A percentile compares a stretch with the other conserved stretches of the same genome.
Evolutionary conservation across 257 asterid genomes (phyloP).

Genomic region (Przewalskia tangutica): DNA sequence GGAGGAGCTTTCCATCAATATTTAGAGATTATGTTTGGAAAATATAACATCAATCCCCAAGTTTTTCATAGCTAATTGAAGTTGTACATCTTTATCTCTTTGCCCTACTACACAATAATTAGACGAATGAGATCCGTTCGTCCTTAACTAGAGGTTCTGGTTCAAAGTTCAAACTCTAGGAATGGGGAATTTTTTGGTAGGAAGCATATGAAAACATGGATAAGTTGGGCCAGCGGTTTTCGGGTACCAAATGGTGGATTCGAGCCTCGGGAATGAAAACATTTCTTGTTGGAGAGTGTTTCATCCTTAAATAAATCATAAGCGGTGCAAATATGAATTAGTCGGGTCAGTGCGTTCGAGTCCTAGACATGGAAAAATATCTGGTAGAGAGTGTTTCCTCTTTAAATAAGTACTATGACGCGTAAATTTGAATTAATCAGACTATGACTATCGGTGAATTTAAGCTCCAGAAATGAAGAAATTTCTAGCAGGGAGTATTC

Average conservation of each 20-base stretch:
- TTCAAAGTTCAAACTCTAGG: rapidly evolving
- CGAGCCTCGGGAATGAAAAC: neutral
- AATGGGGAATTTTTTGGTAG: rapidly evolving
- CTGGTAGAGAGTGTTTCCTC: neutral
- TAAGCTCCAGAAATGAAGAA: neutral
- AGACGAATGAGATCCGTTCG: neutral
- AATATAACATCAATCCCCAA: conserved; percentile 2
- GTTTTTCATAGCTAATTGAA: neutral
- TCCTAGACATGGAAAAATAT: neutral
- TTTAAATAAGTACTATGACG: neutral
- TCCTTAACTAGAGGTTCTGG: neutral
- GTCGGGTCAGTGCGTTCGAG: rapidly evolving
- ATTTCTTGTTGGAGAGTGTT: neutral
- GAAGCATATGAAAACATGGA: neutral
- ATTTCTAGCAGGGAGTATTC: neutral
- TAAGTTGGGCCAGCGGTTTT: neutral
- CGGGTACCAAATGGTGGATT: neutral
- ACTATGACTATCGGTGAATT: neutral
- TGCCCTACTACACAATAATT: neutral
- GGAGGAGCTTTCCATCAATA: conserved; percentile 21
- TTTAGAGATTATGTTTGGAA: conserved; percentile 2
- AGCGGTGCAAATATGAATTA: neutral
- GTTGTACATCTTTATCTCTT: neutral
- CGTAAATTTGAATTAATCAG: neutral
- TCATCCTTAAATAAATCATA: neutral